phyloP scores from a whole-genome alignment of 2,329 filamentous ascomycete species.

The Cladosporium sphaerospermum region DNA sequence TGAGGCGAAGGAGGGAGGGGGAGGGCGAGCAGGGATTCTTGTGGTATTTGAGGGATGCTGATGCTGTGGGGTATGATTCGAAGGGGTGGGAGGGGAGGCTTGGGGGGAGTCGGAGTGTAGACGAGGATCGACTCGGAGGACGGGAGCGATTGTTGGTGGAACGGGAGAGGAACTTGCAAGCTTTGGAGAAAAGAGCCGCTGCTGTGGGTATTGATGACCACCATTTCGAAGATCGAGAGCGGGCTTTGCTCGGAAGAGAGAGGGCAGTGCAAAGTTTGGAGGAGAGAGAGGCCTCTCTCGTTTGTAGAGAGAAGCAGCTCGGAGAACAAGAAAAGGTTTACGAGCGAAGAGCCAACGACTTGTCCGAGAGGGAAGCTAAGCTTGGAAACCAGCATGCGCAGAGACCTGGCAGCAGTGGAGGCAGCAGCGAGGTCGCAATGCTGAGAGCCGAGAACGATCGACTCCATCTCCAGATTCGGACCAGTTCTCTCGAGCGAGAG shows the following conservation, averaged over 20 bases:
- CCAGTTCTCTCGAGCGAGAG: slow-evolving; percentile 1
- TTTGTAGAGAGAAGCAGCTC: neutral
- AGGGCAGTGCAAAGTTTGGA: neutral
- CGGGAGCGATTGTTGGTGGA: neutral
- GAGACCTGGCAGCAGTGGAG: neutral
- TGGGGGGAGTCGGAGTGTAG: neutral
- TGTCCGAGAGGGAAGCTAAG: neutral
- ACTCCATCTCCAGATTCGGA: neutral
- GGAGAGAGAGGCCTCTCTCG: neutral
- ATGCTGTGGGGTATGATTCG: slow-evolving; percentile 1
- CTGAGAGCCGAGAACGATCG: slow-evolving; percentile 4
- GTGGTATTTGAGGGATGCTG: slow-evolving; percentile 4
- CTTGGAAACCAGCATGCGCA: neutral
- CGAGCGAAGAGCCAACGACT: neutral
- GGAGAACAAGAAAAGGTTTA: neutral
- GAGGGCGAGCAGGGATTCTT: neutral
- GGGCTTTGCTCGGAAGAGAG: neutral
- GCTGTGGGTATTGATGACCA: too few species aligned
- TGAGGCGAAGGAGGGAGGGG: neutral
- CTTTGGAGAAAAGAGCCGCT: too few species aligned
- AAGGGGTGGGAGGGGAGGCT: neutral
- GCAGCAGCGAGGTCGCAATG: neutral
- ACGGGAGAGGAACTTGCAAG: neutral
- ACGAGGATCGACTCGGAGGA: neutral
- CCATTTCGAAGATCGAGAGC: too few species aligned